phyloP scores from a whole-genome alignment of 495 filamentous ascomycete species.

The Trichocladium uniseriatum region DNA sequence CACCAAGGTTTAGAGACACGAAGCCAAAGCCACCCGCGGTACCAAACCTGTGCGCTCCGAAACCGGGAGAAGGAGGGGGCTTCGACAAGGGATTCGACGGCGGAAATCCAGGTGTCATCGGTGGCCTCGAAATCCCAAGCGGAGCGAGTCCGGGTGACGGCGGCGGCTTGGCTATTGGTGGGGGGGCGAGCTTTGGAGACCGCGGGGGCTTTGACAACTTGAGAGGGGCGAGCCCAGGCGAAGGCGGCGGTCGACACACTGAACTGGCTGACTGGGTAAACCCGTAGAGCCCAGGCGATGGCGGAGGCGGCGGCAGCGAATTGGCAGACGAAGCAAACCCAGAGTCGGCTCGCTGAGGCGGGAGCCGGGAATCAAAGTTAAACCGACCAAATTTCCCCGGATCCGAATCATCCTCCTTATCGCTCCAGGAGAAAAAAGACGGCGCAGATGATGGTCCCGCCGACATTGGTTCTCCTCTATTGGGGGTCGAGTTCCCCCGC shows the following conservation, averaged over 20 bases:
- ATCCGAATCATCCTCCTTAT: conserved; percentile 35
- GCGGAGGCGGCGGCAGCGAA: conserved; percentile 24
- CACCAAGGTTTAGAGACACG: conserved; percentile 20
- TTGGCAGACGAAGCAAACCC: conserved; percentile 17
- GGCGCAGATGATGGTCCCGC: conserved; percentile 52
- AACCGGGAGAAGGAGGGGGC: conserved; percentile 34
- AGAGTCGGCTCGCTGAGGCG: conserved; percentile 16
- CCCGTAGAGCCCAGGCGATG: conserved; percentile 18
- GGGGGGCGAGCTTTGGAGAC: neutral
- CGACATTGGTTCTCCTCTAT: conserved; percentile 36
- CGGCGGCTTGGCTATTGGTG: conserved; percentile 19
- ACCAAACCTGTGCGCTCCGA: conserved; percentile 29
- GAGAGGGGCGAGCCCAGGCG: conserved; percentile 13
- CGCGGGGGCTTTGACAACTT: conserved; percentile 8
- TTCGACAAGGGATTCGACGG: conserved; percentile 18
- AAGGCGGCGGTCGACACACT: conserved; percentile 26
- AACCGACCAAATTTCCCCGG: conserved; percentile 32
- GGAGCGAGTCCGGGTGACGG: conserved; percentile 18
- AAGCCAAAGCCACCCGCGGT: conserved; percentile 25
- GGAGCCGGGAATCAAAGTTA: conserved; percentile 23
- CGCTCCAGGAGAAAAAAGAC: conserved; percentile 42
- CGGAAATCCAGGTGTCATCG: conserved; percentile 18
- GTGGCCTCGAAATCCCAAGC: conserved; percentile 8
- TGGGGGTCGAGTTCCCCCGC: conserved; percentile 34
- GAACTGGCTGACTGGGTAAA: conserved; percentile 4